Conservation (phyloP, 2,329 filamentous ascomycete genomes). For the Fusarium lateritium region DNA sequence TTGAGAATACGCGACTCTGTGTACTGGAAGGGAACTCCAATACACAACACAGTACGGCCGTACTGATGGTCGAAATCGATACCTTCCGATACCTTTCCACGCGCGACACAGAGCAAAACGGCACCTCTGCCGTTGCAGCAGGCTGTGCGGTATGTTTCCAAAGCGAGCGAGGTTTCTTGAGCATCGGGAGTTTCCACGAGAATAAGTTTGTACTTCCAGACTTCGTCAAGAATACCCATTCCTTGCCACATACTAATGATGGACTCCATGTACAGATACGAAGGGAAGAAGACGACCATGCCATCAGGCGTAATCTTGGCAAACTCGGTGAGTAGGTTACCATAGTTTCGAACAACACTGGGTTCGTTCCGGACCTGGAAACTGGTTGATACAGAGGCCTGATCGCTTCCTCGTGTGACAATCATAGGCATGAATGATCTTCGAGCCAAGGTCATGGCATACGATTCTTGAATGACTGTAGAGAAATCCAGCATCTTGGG, state of each 20-base stretch:
- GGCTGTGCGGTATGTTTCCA: constrained; percentile 97
- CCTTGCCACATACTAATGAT: constrained; percentile 99
- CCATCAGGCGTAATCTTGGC: constrained; percentile 96
- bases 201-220: constrained; percentile 99
- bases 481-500: constrained; percentile 97
- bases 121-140: constrained; percentile 98
- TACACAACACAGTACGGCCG: constrained; percentile 93
- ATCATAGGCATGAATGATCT: constrained; percentile 99
- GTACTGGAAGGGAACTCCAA: constrained; percentile 98
- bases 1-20: constrained; percentile 98
- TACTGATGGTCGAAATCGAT: constrained; percentile 99
- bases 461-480: constrained; percentile 95
- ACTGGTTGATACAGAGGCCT: constrained; percentile 91
- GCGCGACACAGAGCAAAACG: constrained; percentile 92
- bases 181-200: constrained; percentile 97
- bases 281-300: constrained; percentile 99
- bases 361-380: constrained; percentile 97
- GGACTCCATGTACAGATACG: constrained; percentile 98
- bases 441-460: constrained; percentile 94
- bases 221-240: constrained; percentile 96
- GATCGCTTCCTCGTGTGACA: constrained; percentile 93
- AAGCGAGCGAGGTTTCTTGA: constrained; percentile 93
- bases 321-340: constrained; percentile 93
- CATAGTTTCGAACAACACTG: constrained; percentile 97
- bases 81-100: constrained; percentile 96